Base-by-base conservation (phyloP, 805 yeast genomes). In the Maudiozyma turicensis region DNA sequence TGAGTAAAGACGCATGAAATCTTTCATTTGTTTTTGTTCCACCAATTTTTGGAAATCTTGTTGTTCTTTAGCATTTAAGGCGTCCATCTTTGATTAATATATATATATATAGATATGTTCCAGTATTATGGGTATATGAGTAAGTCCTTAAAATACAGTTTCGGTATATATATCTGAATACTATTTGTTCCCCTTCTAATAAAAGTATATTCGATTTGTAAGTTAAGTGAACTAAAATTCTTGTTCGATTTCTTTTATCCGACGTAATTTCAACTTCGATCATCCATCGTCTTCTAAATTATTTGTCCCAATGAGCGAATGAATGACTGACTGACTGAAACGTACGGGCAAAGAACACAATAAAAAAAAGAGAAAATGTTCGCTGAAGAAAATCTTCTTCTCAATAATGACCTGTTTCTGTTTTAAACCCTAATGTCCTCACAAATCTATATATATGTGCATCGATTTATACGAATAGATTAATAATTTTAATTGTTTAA, bases 21-120 rank as follows among this genome's bases (percentile, higher is more conserved):
- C 99, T 71, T 86, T 86, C 96, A 93, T 90, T 73, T 91, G 99
- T 77, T 91, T 91, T 68, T 86, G 90, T 73, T 91, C 99, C 56
- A 91, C 95, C 55, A 91, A 74, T 69, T 84, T 90, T 72, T 89
- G 96, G 72, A 91, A 91, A 61, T 89, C 91, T 72, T 89, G 96
- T 73, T 93, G 98, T 73, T 91, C 99, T 68, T 87, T 86, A 66
- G 82, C 82, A 77, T 91, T 91, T 61, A 91, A 77, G 71, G 87
- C 95, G 65, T 91, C 99, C 99, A 91, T 91, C 48, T 59, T 77
- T 58, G 15, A 31, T 37, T 35, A 30, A 10, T 45, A 13, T 40
- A 20, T 20, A 4, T 20, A 20, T 20, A 13, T 40, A 20, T 20
- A 4, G 2, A 20, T 20, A 20, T 20, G 26, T 26, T n/a, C 15